Percentiles rank a stretch among this genome's conserved stretches.
Conservation (phyloP, 75 land plant species). For the Isoetes taiwanensis region DNA sequence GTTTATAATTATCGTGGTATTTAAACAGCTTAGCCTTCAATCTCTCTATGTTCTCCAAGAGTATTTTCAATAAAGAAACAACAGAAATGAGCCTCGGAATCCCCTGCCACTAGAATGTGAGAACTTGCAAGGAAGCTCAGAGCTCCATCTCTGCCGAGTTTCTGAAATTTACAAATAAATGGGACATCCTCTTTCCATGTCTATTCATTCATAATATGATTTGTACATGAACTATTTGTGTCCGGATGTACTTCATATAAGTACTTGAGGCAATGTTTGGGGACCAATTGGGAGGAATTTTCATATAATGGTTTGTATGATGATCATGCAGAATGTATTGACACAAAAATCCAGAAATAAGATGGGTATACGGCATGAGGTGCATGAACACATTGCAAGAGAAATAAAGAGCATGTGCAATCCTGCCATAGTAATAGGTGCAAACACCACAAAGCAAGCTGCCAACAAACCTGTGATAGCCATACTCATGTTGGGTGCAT, state of each 20-base stretch:
- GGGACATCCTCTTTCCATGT: slow-evolving; percentile 20
- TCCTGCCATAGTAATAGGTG: slow-evolving; percentile 80
- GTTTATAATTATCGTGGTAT: slow-evolving; percentile 51
- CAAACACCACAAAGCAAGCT: slow-evolving; percentile 57
- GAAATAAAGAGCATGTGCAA: slow-evolving; percentile 82
- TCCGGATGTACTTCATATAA: too few species aligned
- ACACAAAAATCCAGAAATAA: slow-evolving; percentile 14
- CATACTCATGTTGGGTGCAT: too few species aligned
- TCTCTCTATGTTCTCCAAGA: slow-evolving; percentile 23
- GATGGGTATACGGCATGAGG: slow-evolving; percentile 64
- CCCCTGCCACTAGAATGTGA: slow-evolving; percentile 85
- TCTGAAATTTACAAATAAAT: slow-evolving; percentile 39
- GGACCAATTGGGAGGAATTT: too few species aligned
- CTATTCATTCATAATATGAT: too few species aligned
- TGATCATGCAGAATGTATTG: slow-evolving; percentile 1
- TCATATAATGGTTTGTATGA: too few species aligned
- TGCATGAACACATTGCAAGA: slow-evolving; percentile 70
- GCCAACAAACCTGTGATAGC: slow-evolving; percentile 65
- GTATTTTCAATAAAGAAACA: slow-evolving; percentile 44
- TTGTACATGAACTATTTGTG: too few species aligned
- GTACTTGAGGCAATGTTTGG: too few species aligned
- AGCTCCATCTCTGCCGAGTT: slow-evolving; percentile 28
- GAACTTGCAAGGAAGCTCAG: slow-evolving; percentile 60
- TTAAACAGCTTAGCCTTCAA: slow-evolving; percentile 47
- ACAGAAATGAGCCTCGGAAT: slow-evolving; percentile 67